Percentiles rank a stretch among this genome's conserved stretches.
Evolutionary conservation across 2,329 filamentous ascomycete genomes (phyloP).

Genomic region (Arthrobotrys conoides): DNA sequence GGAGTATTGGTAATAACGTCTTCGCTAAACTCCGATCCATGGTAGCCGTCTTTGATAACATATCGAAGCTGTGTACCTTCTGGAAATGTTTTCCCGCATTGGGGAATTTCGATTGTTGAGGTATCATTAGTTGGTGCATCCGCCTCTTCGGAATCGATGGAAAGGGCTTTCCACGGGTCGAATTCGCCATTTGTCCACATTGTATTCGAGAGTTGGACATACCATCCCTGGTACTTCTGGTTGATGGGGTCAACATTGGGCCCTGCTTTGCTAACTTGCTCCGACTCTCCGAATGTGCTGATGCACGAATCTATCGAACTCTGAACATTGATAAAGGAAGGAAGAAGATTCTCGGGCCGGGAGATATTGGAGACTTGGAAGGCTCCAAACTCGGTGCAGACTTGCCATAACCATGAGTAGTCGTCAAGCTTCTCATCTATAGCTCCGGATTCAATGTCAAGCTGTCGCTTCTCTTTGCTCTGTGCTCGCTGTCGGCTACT

Average conservation of each 20-base stretch:
- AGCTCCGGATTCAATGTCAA: not conserved
- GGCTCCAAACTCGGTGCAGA: slow-evolving; percentile 66
- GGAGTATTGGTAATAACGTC: slow-evolving; percentile 23
- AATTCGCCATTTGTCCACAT: slow-evolving; percentile 68
- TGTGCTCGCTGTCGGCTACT: not conserved
- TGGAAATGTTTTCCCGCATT: slow-evolving; percentile 48
- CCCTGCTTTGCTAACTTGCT: slow-evolving; percentile 60
- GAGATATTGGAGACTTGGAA: slow-evolving; percentile 60
- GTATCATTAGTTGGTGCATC: slow-evolving; percentile 65
- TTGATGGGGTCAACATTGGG: slow-evolving; percentile 67
- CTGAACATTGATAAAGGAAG: slow-evolving; percentile 65
- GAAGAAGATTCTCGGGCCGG: slow-evolving; percentile 60
- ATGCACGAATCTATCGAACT: slow-evolving; percentile 67
- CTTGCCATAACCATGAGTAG: slow-evolving; percentile 64
- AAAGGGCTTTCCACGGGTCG: slow-evolving; percentile 68
- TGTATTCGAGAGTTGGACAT: slow-evolving; percentile 67
- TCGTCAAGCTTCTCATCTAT: slow-evolving; percentile 39
- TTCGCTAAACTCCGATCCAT: slow-evolving; percentile 61
- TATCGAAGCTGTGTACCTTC: slow-evolving; percentile 57
- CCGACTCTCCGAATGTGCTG: slow-evolving; percentile 66
- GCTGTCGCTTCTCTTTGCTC: slow-evolving; percentile 22
- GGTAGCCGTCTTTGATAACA: slow-evolving; percentile 60
- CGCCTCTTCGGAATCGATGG: slow-evolving; percentile 65
- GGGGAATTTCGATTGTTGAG: slow-evolving; percentile 58
- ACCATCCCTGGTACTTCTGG: slow-evolving; percentile 67